A percentile compares a stretch with the other conserved stretches of the same genome.
These are phyloP conservation scores for Backusella tarrabulga DNA, from an alignment of 192 early-diverging fungal genomes.

Conservation along the genomic window DNA sequence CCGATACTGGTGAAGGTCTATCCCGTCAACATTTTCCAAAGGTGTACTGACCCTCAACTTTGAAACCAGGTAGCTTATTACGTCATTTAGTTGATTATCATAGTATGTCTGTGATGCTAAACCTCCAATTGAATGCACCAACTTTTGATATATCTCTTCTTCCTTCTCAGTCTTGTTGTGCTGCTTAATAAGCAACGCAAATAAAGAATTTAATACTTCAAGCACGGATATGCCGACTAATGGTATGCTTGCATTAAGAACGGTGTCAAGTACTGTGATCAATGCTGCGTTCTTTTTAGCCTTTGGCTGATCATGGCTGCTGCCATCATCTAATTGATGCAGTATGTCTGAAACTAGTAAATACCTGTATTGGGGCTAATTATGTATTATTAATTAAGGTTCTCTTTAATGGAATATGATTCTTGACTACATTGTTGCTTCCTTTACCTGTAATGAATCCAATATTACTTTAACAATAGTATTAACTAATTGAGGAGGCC, in stretches of 20 bases:
- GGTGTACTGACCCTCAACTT: constrained; percentile 37
- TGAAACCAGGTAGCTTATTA: constrained; percentile 47
- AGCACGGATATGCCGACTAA: constrained; percentile 50
- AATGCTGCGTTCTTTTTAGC: constrained; percentile 41
- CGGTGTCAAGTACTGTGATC: constrained; percentile 39
- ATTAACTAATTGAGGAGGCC: constrained; percentile 35
- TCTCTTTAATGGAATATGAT: neutral
- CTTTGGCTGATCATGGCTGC: neutral
- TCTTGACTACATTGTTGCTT: neutral
- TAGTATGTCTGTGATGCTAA: constrained; percentile 57
- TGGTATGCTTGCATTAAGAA: constrained; percentile 41
- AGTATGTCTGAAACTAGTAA: constrained; percentile 50
- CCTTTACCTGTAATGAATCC: constrained; percentile 34
- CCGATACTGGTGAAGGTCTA: constrained; percentile 38
- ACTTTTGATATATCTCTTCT: neutral
- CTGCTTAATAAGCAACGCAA: constrained; percentile 35
- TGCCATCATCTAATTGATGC: constrained; percentile 33
- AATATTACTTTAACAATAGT: constrained; percentile 28
- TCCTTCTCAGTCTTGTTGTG: neutral
- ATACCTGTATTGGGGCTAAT: constrained; percentile 46
- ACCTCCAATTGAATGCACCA: constrained; percentile 32
- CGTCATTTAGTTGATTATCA: constrained; percentile 53
- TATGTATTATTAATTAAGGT: neutral
- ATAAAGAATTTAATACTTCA: constrained; percentile 51
- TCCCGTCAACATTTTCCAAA: constrained; percentile 38